Percentiles rank a stretch among this genome's conserved stretches.
Evolutionary conservation across 2,329 filamentous ascomycete genomes (phyloP).

Genomic region (Mycosphaerella sp.): DNA sequence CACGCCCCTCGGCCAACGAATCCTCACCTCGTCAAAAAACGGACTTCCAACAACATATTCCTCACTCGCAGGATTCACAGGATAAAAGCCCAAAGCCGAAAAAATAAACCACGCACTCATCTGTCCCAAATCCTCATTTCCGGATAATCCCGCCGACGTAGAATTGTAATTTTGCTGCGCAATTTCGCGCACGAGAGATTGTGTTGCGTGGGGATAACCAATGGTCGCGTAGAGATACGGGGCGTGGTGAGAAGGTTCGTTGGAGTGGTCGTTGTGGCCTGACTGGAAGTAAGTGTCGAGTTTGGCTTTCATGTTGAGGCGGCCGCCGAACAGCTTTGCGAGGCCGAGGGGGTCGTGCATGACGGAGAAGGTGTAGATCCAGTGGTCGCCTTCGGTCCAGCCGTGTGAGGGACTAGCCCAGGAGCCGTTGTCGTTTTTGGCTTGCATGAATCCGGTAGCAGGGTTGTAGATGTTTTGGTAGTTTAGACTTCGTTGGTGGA

Average conservation of each 20-base stretch:
- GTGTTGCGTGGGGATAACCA: conserved; percentile 37
- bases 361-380: conserved; percentile 48
- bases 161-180: conserved; percentile 42
- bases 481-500: conserved; percentile 37
- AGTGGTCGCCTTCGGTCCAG: conserved; percentile 47
- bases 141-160: conserved; percentile 42
- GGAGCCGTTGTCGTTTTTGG: conserved; percentile 43
- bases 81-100: conserved; percentile 45
- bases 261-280: conserved; percentile 44
- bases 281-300: conserved; percentile 43
- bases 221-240: conserved; percentile 44
- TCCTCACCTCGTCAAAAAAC: conserved; percentile 42
- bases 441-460: conserved; percentile 44
- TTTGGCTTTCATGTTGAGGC: conserved; percentile 37
- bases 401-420: conserved; percentile 42
- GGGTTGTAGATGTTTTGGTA: conserved; percentile 42
- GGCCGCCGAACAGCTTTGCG: conserved; percentile 37
- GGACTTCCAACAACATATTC: conserved; percentile 44
- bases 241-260: conserved; percentile 46
- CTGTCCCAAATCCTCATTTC: conserved; percentile 47
- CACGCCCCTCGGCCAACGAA: conserved; percentile 35
- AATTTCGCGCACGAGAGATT: conserved; percentile 36
- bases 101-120: conserved; percentile 49
- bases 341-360: conserved; percentile 43
- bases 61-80: conserved; percentile 41